These are phyloP conservation scores for Scalesia atractyloides DNA, from an alignment of 129 eudicot species.

Conservation along the genomic window DNA sequence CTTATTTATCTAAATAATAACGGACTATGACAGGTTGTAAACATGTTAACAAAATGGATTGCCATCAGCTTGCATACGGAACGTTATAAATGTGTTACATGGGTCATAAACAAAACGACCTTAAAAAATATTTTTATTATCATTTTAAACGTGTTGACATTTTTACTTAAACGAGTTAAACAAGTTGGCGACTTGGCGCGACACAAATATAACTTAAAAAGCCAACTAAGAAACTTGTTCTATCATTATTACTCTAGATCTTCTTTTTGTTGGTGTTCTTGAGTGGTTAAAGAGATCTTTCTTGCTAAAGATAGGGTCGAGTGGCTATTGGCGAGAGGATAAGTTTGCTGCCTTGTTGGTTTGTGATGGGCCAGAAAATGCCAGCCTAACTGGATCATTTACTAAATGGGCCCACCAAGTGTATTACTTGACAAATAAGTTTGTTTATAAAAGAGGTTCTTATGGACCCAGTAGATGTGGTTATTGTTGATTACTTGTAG, in stretches of 20 bases:
- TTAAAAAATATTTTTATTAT: too few relatives aligned
- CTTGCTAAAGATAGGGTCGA: conserved; percentile 21
- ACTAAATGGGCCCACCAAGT: conserved; percentile 28
- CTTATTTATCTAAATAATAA: too few relatives aligned
- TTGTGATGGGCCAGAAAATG: conserved; percentile 31
- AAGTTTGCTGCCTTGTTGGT: conserved; percentile 3
- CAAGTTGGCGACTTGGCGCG: too few relatives aligned
- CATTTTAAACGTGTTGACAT: too few relatives aligned
- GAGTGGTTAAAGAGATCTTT: conserved; percentile 4
- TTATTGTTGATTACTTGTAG: not conserved
- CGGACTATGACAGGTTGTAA: too few relatives aligned
- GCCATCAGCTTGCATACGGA: too few relatives aligned
- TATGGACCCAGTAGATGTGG: conserved; percentile 4
- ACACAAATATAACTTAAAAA: not conserved
- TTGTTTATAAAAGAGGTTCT: not conserved
- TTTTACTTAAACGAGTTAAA: too few relatives aligned
- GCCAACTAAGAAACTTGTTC: conserved; percentile 1
- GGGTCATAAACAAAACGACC: too few relatives aligned
- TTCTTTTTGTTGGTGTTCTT: conserved; percentile 11
- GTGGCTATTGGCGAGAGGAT: conserved; percentile 10
- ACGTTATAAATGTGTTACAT: too few relatives aligned
- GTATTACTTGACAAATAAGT: conserved; percentile 17
- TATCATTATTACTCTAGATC: not conserved
- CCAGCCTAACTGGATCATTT: conserved; percentile 39
- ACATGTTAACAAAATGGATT: too few relatives aligned